A percentile compares a stretch with the other conserved stretches of the same genome.
Evolutionary conservation across 768 basidiomycete genomes (phyloP).

Genomic region (Cystobasidium onofrii): DNA sequence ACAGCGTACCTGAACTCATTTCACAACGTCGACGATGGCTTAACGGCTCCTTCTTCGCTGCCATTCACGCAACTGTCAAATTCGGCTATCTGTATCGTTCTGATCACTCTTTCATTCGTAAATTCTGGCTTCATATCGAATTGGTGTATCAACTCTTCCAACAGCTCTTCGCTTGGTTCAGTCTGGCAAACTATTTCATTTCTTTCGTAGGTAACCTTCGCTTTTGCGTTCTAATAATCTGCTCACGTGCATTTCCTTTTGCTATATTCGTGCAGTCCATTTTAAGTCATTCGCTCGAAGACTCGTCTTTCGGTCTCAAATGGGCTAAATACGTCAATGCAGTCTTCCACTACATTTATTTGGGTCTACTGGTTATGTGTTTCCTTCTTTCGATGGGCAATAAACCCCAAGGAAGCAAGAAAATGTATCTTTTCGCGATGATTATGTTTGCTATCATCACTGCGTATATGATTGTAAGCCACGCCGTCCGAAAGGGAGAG

Average conservation of each 20-base stretch:
- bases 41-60: constrained; percentile 94
- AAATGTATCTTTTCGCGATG: constrained; percentile 75
- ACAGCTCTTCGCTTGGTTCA: constrained; percentile 69
- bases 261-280: constrained; percentile 1
- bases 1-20: constrained; percentile 69
- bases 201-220: constrained; percentile 66
- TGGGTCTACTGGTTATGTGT: constrained; percentile 70
- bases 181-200: constrained; percentile 79
- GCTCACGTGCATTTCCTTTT: no score
- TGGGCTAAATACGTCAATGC: constrained; percentile 29
- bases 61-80: constrained; percentile 80
- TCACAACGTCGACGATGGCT: constrained; percentile 93
- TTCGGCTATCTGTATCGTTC: constrained; percentile 93
- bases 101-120: constrained; percentile 68
- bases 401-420: constrained; percentile 56
- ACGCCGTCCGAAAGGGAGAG: no score
- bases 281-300: constrained; percentile 31
- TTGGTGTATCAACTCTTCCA: constrained; percentile 85
- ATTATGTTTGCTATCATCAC: constrained; percentile 84
- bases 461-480: constrained; percentile 82
- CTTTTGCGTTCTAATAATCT: no score
- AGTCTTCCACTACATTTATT: constrained; percentile 54
- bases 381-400: constrained; percentile 97
- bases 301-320: neutral
- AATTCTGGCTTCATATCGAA: constrained; percentile 91